Conservation (phyloP, 2,329 filamentous ascomycete species). For the Fusarium heterosporum region DNA sequence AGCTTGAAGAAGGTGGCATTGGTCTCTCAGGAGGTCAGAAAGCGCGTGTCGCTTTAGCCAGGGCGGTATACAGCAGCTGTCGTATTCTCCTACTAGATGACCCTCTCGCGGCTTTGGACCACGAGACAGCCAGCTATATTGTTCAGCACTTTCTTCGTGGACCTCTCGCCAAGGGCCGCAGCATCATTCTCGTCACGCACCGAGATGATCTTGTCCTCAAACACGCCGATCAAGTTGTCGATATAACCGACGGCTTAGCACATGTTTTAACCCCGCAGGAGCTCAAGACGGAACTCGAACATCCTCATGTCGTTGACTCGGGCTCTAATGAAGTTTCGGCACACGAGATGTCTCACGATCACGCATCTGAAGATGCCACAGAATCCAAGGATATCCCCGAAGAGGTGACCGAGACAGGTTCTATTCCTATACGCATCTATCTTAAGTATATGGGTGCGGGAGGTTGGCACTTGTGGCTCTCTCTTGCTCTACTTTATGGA, state of each 20-base stretch:
- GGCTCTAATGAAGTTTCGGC: slow-evolving; percentile 31
- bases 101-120: slow-evolving; percentile 71
- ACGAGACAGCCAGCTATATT: slow-evolving; percentile 70
- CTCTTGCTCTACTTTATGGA: slow-evolving; percentile 71
- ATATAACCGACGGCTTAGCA: slow-evolving; percentile 72
- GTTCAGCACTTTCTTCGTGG: slow-evolving; percentile 71
- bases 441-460: slow-evolving; percentile 89
- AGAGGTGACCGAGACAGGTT: slow-evolving; percentile 65
- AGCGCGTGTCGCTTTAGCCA: slow-evolving; percentile 71
- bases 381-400: slow-evolving; percentile 49
- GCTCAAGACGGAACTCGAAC: slow-evolving; percentile 55
- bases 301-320: slow-evolving; percentile 50
- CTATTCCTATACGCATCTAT: slow-evolving; percentile 81
- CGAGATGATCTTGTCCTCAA: slow-evolving; percentile 80
- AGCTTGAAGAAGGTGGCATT: slow-evolving; percentile 72
- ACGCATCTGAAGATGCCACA: slow-evolving; percentile 43
- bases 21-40: slow-evolving; percentile 73
- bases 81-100: slow-evolving; percentile 71
- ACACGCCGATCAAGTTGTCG: slow-evolving; percentile 79
- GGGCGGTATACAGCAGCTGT: slow-evolving; percentile 70
- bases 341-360: slow-evolving; percentile 48
- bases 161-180: slow-evolving; percentile 70
- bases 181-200: slow-evolving; percentile 83
- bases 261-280: slow-evolving; percentile 61
- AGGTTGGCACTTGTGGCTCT: slow-evolving; percentile 76